Evolutionary conservation across 768 basidiomycete species (phyloP).

Genomic region (Porphyrellus cyaneotinctus): DNA sequence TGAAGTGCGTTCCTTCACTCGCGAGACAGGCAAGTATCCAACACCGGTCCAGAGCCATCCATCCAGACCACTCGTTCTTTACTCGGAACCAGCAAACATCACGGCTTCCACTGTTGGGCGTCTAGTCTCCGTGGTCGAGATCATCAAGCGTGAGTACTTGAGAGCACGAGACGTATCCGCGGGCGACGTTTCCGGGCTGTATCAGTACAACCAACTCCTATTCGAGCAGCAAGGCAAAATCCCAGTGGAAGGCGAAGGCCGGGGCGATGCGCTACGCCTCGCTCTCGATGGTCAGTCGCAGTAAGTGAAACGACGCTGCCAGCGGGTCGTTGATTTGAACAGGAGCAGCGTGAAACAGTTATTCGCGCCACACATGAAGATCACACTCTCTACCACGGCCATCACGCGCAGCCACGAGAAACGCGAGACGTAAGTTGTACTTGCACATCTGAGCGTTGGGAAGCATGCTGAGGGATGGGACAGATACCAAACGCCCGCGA

Average conservation of each 20-base stretch:
- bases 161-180: slow-evolving; percentile 45
- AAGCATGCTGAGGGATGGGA: slow-evolving; percentile 7
- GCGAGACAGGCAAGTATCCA: background rate
- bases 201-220: slow-evolving; percentile 75
- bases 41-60: slow-evolving; percentile 41
- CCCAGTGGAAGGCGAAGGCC: slow-evolving; percentile 33
- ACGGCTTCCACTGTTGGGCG: slow-evolving; percentile 47
- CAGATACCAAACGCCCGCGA: slow-evolving; percentile 56
- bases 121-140: slow-evolving; percentile 75
- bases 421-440: slow-evolving; percentile 33
- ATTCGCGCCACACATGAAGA: slow-evolving; percentile 64
- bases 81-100: slow-evolving; percentile 49
- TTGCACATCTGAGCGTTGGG: background rate
- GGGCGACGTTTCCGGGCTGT: slow-evolving; percentile 48
- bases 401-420: slow-evolving; percentile 39
- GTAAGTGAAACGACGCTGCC: slow-evolving; percentile 36
- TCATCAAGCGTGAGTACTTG: slow-evolving; percentile 78
- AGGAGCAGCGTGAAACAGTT: slow-evolving; percentile 46
- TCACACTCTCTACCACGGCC: slow-evolving; percentile 54
- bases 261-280: slow-evolving; percentile 22
- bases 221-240: slow-evolving; percentile 32
- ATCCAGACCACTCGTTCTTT: slow-evolving; percentile 48
- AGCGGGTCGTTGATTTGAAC: background rate
- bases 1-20: slow-evolving; percentile 37
- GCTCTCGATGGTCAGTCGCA: slow-evolving; percentile 57